phyloP scores from a whole-genome alignment of 306 rosid genomes.

The Prinsepia uniflora region DNA sequence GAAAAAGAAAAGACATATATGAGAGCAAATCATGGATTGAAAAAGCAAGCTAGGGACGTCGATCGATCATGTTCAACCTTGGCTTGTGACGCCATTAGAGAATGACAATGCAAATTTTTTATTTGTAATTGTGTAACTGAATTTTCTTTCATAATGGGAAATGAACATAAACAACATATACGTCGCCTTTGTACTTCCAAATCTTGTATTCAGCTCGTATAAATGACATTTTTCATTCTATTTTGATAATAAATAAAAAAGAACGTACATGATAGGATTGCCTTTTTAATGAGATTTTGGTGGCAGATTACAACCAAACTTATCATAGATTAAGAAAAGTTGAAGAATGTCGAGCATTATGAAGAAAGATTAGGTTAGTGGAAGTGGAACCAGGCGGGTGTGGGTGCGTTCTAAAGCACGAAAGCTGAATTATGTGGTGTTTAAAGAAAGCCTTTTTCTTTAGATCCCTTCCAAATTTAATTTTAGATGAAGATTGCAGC shows the following conservation, averaged over 20 bases:
- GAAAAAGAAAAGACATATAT: conserved; percentile 7
- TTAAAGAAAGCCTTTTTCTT: conserved; percentile 9
- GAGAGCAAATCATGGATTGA: not conserved
- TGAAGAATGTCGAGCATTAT: conserved; percentile 2
- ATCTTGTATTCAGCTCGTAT: too few relatives aligned
- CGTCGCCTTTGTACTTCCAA: too few relatives aligned
- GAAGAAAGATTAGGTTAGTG: conserved; percentile 3
- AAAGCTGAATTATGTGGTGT: not conserved
- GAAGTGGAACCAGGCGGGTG: not conserved
- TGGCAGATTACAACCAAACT: conserved; percentile 8
- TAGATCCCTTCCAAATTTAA: not conserved
- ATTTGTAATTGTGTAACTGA: too few relatives aligned
- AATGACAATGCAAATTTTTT: too few relatives aligned
- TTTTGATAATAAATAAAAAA: too few relatives aligned
- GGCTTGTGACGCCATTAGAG: too few relatives aligned
- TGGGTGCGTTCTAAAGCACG: conserved; percentile 9
- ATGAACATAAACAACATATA: too few relatives aligned
- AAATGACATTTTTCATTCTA: too few relatives aligned
- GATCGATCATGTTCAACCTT: too few relatives aligned
- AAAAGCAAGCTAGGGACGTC: too few relatives aligned
- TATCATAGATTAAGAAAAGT: conserved; percentile 7
- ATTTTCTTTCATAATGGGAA: too few relatives aligned
- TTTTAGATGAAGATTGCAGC: conserved; percentile 8
- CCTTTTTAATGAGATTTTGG: not conserved
- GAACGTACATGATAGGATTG: not conserved